Percentiles rank a stretch among this genome's conserved stretches.
phyloP scores from a whole-genome alignment of 2,329 filamentous ascomycete genomes.

The Teratosphaeria zuluensis region DNA sequence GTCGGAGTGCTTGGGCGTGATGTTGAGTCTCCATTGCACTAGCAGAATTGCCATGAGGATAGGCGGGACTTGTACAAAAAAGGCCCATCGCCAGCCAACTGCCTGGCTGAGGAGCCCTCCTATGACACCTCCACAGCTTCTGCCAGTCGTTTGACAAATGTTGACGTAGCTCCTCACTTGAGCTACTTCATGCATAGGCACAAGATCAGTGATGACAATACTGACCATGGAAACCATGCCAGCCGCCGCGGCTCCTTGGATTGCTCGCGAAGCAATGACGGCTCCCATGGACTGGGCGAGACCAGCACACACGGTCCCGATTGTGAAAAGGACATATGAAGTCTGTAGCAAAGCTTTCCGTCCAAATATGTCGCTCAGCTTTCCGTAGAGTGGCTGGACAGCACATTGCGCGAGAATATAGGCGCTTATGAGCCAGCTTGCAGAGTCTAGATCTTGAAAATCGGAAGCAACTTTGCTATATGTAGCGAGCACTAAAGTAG shows the following conservation, averaged over 20 bases:
- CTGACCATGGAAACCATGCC: constrained; percentile 62
- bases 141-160: constrained; percentile 60
- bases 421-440: constrained; percentile 63
- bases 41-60: constrained; percentile 55
- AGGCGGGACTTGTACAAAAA: constrained; percentile 60
- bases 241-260: constrained; percentile 57
- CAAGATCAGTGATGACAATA: constrained; percentile 62
- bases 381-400: constrained; percentile 66
- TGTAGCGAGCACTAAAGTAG: constrained; percentile 64
- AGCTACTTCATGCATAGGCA: constrained; percentile 59
- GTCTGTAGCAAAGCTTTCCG: constrained; percentile 57
- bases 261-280: constrained; percentile 54
- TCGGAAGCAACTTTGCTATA: constrained; percentile 71
- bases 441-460: constrained; percentile 61
- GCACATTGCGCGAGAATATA: constrained; percentile 67
- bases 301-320: constrained; percentile 56
- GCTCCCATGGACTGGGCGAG: constrained; percentile 54
- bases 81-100: constrained; percentile 70
- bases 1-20: constrained; percentile 52
- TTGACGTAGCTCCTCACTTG: constrained; percentile 68
- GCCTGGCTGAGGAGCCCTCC: constrained; percentile 64
- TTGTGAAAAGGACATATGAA: constrained; percentile 53
- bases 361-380: constrained; percentile 61
- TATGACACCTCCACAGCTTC: constrained; percentile 58
- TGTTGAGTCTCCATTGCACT: constrained; percentile 50